These are phyloP conservation scores for Phoenix roebelenii DNA, from an alignment of 176 grass and related monocot genomes.

Conservation along the genomic window DNA sequence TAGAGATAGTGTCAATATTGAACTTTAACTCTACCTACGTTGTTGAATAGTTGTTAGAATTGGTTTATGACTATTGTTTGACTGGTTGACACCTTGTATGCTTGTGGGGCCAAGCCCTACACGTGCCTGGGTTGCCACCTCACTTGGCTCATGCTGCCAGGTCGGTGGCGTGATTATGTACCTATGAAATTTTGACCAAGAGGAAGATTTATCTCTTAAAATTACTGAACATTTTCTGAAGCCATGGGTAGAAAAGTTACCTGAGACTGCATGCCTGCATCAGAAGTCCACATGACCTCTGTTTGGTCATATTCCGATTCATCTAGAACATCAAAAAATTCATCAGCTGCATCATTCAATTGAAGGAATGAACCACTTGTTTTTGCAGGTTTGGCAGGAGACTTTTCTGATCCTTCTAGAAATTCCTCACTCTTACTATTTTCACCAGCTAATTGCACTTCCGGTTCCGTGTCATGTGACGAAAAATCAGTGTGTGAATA, in stretches of 20 bases:
- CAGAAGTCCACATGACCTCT: slow-evolving; percentile 61
- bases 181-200: too few species aligned
- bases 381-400: slow-evolving; percentile 43
- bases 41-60: too few species aligned
- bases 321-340: slow-evolving; percentile 96
- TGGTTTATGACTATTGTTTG: too few species aligned
- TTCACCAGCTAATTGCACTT: slow-evolving; percentile 32
- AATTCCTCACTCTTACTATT: slow-evolving; percentile 35
- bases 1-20: too few species aligned
- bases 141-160: too few species aligned
- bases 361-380: slow-evolving; percentile 58
- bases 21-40: too few species aligned
- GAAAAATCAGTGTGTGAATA: slow-evolving; percentile 59
- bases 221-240: too few species aligned
- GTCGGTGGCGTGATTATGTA: too few species aligned
- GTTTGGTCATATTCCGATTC: slow-evolving; percentile 82
- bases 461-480: slow-evolving; percentile 63
- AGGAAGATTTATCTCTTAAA: too few species aligned
- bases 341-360: slow-evolving; percentile 66
- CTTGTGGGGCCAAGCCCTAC: too few species aligned
- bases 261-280: slow-evolving; percentile 44
- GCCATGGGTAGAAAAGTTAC: slow-evolving; percentile 4
- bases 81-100: too few species aligned
- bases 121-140: too few species aligned
- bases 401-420: slow-evolving; percentile 33